Evolutionary conservation across 768 basidiomycete genomes (phyloP).

Genomic region (Boletus subcaerulescens): DNA sequence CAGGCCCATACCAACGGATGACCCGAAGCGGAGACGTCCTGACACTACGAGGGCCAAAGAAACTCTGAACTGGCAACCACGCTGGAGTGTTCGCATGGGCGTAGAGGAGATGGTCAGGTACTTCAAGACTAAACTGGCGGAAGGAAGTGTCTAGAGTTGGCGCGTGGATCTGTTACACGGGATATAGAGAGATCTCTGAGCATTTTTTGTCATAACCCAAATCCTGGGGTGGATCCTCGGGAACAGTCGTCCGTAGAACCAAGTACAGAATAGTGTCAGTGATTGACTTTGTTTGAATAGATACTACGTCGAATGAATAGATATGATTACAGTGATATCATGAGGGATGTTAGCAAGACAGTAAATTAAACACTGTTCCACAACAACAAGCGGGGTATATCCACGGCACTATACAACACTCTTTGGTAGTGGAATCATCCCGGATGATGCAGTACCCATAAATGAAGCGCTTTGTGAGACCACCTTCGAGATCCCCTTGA

Average conservation of each 20-base stretch:
- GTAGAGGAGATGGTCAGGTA: conserved; percentile 94
- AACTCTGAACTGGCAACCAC: conserved; percentile 83
- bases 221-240: neutral
- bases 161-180: neutral
- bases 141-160: conserved; percentile 63
- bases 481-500: conserved; percentile 55
- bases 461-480: conserved; percentile 30
- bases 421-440: conserved; percentile 11
- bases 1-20: conserved; percentile 83
- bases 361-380: conserved; percentile 16
- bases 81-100: conserved; percentile 91
- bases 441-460: conserved; percentile 9
- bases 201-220: neutral
- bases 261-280: conserved; percentile 14
- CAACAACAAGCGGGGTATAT: neutral
- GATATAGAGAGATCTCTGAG: neutral
- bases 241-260: conserved; percentile 8
- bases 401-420: neutral
- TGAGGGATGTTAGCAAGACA: conserved; percentile 8
- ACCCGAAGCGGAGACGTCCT: conserved; percentile 91
- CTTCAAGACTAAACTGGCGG: conserved; percentile 86
- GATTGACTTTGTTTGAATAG: conserved; percentile 4
- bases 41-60: conserved; percentile 91
- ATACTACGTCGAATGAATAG: conserved; percentile 4
- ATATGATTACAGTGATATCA: conserved; percentile 10